Base-by-base conservation (phyloP, 2,329 filamentous ascomycete genomes). In the Cryphonectria nitschkei region DNA sequence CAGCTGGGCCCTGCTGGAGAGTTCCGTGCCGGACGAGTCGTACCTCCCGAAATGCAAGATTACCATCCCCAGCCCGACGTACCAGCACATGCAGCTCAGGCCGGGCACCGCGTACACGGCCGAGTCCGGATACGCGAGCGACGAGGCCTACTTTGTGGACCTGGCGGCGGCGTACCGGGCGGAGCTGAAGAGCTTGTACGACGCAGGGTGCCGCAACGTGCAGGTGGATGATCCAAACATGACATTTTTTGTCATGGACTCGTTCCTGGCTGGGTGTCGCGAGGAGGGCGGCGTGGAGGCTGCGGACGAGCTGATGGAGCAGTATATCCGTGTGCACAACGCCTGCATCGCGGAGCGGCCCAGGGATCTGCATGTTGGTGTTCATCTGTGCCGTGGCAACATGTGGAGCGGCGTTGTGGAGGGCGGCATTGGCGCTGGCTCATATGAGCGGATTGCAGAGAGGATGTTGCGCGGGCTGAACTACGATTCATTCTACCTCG, bases 271-370 rank as follows among this genome's bases (percentile, higher is more conserved):
- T 74, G 69, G 60, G 13, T 56, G 56, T n/a, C 43, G 60, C 3
- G 22, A 41, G 1, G 81, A 84, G 46, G 82, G 85, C 9, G 82
- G 85, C 8, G 84, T 87, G 3, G 86, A 90, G 37, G 37, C 37
- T 64, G 13, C 64, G 46, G 64, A 66, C 39, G 34, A 29, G 46
- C 37, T 66, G 34, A 22, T 66, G 13, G 50, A 54, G 19, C 52
- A 87, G 43, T 91, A 91, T 78, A 85, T 90, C 75, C 83, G 85
- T 74, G 85, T 89, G 74, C 90, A 90, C 81, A 90, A 90, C 76
- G 84, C 86, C 76, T 85, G 86, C 75, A 83, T 89, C 74, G 58
- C 34, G 7, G 69, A 41, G 9, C 65, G 37, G n/a, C 69, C 69
- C 14, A 76, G 79, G 3, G 88, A 89, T 73, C 83, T 91, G 81